Evolutionary conservation across 78 protist genomes (phyloP).

Genomic region (Monocercomonoides exilis): DNA sequence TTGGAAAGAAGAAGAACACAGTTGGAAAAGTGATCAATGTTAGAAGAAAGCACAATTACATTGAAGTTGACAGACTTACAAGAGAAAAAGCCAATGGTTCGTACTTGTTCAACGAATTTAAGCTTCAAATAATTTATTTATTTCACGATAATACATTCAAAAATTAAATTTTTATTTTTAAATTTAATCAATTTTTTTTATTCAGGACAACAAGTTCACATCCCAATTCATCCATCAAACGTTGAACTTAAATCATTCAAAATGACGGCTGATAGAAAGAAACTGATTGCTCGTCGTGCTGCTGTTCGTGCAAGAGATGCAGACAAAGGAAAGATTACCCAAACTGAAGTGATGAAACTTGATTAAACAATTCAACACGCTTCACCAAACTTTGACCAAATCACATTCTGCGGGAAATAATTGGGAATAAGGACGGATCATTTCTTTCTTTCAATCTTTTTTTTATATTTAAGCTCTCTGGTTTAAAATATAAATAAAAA

Average conservation of each 20-base stretch:
- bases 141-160: no score
- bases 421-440: no score
- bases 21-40: conserved; percentile 38
- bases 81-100: conserved; percentile 86
- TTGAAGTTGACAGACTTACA: conserved; percentile 82
- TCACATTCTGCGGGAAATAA: no score
- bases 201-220: conserved; percentile 13
- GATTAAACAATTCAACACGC: no score
- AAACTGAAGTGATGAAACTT: not conserved
- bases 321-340: conserved; percentile 13
- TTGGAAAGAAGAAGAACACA: not conserved
- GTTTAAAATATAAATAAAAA: no score
- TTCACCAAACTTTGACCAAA: no score
- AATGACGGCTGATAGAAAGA: conserved; percentile 78
- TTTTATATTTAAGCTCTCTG: no score
- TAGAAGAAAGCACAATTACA: conserved; percentile 83
- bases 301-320: conserved; percentile 12
- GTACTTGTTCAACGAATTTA: not conserved
- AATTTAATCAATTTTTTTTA: not conserved
- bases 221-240: conserved; percentile 64
- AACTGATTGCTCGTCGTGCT: not conserved
- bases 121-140: not conserved
- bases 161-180: not conserved
- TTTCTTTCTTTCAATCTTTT: no score
- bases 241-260: conserved; percentile 83